Base-by-base conservation (phyloP, 495 filamentous ascomycete species). In the Aspergillus sclerotiicarbonarius region DNA sequence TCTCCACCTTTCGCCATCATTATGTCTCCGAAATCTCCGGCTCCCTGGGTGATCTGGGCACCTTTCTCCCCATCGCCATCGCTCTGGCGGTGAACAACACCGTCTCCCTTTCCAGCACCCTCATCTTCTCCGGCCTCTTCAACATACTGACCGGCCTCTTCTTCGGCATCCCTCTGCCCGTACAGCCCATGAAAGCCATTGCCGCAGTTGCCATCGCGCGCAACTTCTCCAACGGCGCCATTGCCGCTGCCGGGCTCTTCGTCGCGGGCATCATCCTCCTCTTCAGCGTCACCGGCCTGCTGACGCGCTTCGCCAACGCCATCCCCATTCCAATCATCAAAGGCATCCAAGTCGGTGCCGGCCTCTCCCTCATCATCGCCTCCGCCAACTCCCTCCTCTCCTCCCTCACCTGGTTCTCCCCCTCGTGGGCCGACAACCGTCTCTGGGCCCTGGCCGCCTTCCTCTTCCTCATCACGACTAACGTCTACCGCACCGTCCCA, bases 121-220 rank as follows among this genome's bases (percentile, higher is more conserved):
- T 98, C 1, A 82, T 97, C 5, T 95, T 96, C 70, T 89, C 89
- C 0, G 93, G 93, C 1, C 59, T 92, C 6, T 91, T 86, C 63
- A 98, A 98, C 63, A 84, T 98, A 51, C 56, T 86, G 6, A 96
- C 91, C 0, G 93, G 93, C 8, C 65, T 87, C 4, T 67, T 85
- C 31, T 98, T 96, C 65, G 92, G 92, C 9, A 86, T 97, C 20
- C 91, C 91, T 0, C 68, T 96, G 0, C 91, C 91, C 0, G 90
- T 96, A 0, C 90, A 93, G 71, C 90, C 90, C 10, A 90, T 94
- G 88, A 91, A 95, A 76, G 92, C 92, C 16, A 92, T 98, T 58
- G 92, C 91, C 39, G 88, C 93, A 0, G 85, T 96, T 0, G 89
- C 91, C 13, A 88, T 98, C 49, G 82, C 87, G 10, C 80, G 81